A percentile compares a stretch with the other conserved stretches of the same genome.
phyloP scores from a whole-genome alignment of 202 grass and related monocot genomes.

The Setaria italica region DNA sequence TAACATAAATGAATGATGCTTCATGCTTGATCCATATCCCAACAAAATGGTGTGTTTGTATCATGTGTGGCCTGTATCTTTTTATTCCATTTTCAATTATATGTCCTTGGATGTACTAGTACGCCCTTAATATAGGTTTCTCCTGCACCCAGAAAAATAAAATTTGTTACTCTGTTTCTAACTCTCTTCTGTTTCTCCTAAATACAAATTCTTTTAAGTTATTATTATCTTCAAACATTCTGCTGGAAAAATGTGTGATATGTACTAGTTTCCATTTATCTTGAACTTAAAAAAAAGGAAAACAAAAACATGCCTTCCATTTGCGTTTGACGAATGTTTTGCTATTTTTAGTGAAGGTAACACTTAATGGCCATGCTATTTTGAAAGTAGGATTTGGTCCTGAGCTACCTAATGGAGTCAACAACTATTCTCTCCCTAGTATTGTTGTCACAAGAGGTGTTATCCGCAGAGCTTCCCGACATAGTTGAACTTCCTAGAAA shows the following conservation, averaged over 20 bases:
- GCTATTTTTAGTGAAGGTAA: constrained; percentile 4
- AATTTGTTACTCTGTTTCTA: neutral
- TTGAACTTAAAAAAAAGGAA: neutral
- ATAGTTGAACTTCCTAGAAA: neutral
- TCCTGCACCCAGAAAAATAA: neutral
- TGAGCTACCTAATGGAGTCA: neutral
- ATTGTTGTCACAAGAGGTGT: neutral
- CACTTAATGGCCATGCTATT: neutral
- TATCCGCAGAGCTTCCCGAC: neutral
- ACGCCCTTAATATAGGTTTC: neutral
- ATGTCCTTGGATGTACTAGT: constrained; percentile 36
- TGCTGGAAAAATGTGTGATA: neutral
- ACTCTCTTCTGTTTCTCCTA: neutral
- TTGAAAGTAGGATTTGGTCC: neutral
- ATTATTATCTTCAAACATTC: neutral
- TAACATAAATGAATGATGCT: neutral
- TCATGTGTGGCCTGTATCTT: constrained; percentile 11
- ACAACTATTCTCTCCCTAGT: neutral
- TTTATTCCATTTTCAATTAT: constrained; percentile 8
- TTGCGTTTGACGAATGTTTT: neutral
- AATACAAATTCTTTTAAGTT: neutral
- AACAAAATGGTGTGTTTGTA: neutral
- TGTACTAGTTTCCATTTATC: constrained; percentile 8
- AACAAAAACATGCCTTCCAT: neutral
- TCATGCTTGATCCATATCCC: constrained; percentile 11